phyloP scores from a whole-genome alignment of 2,329 filamentous ascomycete genomes.

The Ilyonectria mors-panacis region DNA sequence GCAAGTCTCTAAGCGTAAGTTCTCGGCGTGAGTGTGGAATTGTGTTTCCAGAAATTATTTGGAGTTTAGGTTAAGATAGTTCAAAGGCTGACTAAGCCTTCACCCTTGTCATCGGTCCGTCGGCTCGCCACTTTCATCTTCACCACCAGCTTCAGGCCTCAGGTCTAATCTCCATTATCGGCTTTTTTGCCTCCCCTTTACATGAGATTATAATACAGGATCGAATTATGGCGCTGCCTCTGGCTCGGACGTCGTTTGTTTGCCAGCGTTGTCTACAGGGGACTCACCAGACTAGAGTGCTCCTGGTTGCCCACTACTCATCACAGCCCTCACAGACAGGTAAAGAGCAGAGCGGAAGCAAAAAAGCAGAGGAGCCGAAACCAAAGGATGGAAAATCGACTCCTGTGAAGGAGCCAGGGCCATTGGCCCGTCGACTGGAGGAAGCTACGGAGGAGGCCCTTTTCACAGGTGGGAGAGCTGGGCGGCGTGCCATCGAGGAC shows the following conservation, averaged over 20 bases:
- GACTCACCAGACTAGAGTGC: constrained; percentile 15
- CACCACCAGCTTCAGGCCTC: not conserved
- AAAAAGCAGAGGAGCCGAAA: constrained; percentile 15
- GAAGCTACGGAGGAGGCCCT: constrained; percentile 76
- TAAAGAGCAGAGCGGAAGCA: not conserved
- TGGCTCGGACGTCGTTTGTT: constrained; percentile 27
- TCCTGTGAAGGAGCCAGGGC: constrained; percentile 51
- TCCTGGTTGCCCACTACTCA: constrained; percentile 35
- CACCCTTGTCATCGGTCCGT: constrained; percentile 28
- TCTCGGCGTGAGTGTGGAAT: too few relatives aligned
- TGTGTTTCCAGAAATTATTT: too few relatives aligned
- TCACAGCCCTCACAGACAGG: constrained; percentile 30
- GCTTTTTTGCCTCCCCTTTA: not conserved
- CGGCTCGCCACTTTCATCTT: constrained; percentile 20
- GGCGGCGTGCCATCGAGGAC: constrained; percentile 72
- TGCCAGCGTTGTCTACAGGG: constrained; percentile 42
- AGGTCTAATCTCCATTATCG: constrained; percentile 1
- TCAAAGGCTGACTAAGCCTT: constrained; percentile 37
- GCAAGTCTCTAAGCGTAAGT: too few relatives aligned
- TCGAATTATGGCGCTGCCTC: constrained; percentile 20
- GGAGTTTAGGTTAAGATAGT: not conserved
- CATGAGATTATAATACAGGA: not conserved
- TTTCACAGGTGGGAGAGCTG: constrained; percentile 70
- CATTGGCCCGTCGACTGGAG: constrained; percentile 71
- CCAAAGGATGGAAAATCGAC: constrained; percentile 13